A percentile compares a stretch with the other conserved stretches of the same genome.
These are phyloP conservation scores for Russula brevipes DNA, from an alignment of 768 basidiomycete genomes.

Conservation along the genomic window DNA sequence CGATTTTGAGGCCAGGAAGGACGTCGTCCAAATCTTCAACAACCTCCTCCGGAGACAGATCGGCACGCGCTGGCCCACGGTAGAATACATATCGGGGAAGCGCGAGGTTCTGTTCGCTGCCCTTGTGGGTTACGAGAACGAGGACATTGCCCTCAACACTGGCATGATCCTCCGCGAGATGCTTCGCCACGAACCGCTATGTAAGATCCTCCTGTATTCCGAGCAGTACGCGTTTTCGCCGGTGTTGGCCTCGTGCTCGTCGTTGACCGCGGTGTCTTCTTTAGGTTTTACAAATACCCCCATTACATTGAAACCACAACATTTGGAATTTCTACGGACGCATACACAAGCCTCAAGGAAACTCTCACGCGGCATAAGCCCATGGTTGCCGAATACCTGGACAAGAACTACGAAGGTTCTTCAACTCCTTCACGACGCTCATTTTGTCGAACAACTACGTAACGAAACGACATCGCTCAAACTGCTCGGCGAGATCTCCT, in stretches of 20 bases:
- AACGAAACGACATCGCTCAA: constrained; percentile 99
- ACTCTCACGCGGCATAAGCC: constrained; percentile 94
- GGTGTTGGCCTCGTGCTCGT: background rate
- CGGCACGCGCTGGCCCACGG: constrained; percentile 90
- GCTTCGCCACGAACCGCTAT: constrained; percentile 86
- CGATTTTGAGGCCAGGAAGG: constrained; percentile 91
- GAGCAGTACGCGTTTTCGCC: constrained; percentile 68
- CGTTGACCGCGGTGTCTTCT: background rate
- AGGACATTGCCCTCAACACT: constrained; percentile 94
- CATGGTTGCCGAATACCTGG: constrained; percentile 96
- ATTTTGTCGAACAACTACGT: constrained; percentile 95
- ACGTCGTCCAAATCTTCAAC: constrained; percentile 84
- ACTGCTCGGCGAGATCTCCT: constrained; percentile 96
- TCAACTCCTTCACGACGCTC: constrained; percentile 88
- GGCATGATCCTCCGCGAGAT: constrained; percentile 98
- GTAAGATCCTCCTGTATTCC: constrained; percentile 85
- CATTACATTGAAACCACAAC: constrained; percentile 97
- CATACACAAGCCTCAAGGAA: constrained; percentile 96
- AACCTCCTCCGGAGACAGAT: constrained; percentile 87
- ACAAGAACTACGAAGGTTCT: constrained; percentile 99
- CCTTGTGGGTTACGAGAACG: constrained; percentile 88
- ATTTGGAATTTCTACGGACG: constrained; percentile 97
- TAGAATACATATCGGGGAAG: constrained; percentile 82
- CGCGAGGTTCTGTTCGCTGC: constrained; percentile 77
- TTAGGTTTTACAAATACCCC: constrained; percentile 91